Conservation (phyloP, 176 grass and related monocot species). For the Echinochloa phyllopogon region DNA sequence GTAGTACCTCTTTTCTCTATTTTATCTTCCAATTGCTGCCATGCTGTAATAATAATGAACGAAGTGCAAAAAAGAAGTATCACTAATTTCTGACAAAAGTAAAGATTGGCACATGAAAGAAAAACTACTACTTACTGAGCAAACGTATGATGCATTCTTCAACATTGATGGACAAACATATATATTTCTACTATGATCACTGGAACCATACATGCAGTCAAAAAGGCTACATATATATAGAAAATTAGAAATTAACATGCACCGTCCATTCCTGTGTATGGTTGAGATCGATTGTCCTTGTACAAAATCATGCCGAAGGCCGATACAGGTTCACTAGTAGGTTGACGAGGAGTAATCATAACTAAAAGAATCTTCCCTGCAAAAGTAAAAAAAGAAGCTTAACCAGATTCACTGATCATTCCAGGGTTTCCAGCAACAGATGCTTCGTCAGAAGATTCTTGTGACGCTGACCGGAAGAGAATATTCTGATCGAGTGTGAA, state of each 20-base stretch:
- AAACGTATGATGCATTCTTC: too few species aligned
- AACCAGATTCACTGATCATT: background rate
- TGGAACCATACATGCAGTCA: background rate
- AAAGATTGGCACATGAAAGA: too few species aligned
- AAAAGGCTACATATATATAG: slow-evolving; percentile 6
- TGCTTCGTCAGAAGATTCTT: slow-evolving; percentile 30
- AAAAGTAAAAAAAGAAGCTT: slow-evolving; percentile 18
- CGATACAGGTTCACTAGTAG: too few species aligned
- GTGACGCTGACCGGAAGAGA: background rate
- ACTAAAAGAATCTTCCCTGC: background rate
- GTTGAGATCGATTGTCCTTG: background rate
- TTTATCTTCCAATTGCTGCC: too few species aligned
- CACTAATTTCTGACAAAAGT: too few species aligned
- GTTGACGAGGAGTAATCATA: slow-evolving; percentile 14
- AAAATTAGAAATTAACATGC: background rate
- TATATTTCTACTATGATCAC: background rate
- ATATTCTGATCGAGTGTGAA: background rate
- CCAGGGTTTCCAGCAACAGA: background rate
- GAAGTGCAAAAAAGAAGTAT: too few species aligned
- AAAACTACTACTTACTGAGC: too few species aligned
- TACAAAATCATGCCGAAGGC: background rate
- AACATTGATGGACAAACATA: background rate
- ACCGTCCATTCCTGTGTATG: background rate
- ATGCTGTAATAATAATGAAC: too few species aligned
- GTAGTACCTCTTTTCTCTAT: too few species aligned